phyloP scores from a whole-genome alignment of 2,329 filamentous ascomycete genomes.

The Aspergillus hortae region DNA sequence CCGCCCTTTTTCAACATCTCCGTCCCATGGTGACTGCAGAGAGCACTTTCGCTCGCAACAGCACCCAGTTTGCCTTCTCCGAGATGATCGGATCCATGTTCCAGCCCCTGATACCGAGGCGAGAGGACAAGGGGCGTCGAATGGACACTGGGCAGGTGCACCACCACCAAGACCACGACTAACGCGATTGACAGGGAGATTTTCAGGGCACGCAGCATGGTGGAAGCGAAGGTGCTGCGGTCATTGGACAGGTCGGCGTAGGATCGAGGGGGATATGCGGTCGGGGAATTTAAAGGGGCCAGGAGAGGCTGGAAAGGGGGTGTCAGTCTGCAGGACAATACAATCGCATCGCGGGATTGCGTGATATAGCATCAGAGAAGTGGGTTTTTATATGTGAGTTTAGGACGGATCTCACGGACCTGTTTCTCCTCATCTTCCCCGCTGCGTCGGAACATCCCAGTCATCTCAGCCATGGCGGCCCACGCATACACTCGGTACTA shows the following conservation, averaged over 20 bases:
- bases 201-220: conserved; percentile 17
- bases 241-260: not conserved
- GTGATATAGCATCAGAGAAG: not conserved
- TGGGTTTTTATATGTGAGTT: not conserved
- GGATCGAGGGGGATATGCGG: not conserved
- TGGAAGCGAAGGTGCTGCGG: not conserved
- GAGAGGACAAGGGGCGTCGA: conserved; percentile 19
- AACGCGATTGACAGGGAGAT: conserved; percentile 16
- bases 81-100: conserved; percentile 27
- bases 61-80: conserved; percentile 50
- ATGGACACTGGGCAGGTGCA: conserved; percentile 19
- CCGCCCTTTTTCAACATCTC: conserved; percentile 60
- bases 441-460: not conserved
- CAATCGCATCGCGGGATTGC: conserved; percentile 3
- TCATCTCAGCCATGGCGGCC: not conserved
- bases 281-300: not conserved
- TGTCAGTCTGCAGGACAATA: not conserved
- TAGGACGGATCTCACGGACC: conserved; percentile 14
- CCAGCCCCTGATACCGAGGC: not conserved
- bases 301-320: conserved; percentile 15
- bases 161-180: conserved; percentile 19
- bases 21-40: conserved; percentile 67
- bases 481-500: not conserved
- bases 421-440: conserved; percentile 28
- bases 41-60: conserved; percentile 65